Percentiles rank a stretch among this genome's conserved stretches.
These are phyloP conservation scores for Plantago coronopus DNA, from an alignment of 305 asterid genomes.

Conservation along the genomic window DNA sequence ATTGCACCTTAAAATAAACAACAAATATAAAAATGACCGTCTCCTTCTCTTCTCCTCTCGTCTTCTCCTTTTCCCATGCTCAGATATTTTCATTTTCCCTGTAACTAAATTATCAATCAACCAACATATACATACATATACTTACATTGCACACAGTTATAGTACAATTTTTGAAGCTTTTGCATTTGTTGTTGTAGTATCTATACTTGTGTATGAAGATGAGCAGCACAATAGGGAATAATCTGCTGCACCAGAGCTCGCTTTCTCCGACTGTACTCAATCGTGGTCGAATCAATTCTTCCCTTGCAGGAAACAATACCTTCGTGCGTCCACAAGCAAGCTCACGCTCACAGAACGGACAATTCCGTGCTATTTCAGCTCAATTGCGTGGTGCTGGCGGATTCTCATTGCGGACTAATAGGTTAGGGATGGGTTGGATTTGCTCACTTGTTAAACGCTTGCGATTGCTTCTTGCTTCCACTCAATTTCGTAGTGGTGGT, in stretches of 20 bases:
- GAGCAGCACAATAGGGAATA: constrained; percentile 78
- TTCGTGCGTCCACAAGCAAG: constrained; percentile 61
- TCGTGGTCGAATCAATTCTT: constrained; percentile 53
- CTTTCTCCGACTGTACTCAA: constrained; percentile 55
- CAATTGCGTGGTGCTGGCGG: constrained; percentile 14
- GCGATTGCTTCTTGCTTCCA: constrained; percentile 41
- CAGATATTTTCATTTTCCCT: neutral
- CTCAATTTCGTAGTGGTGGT: constrained; percentile 49
- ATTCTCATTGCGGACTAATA: constrained; percentile 10
- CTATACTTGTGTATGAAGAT: constrained; percentile 33
- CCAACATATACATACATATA: no score
- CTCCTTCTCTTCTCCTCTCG: constrained; percentile 19
- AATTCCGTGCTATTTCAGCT: neutral
- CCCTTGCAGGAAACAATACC: constrained; percentile 55
- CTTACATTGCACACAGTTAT: no score
- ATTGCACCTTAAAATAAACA: constrained; percentile 20
- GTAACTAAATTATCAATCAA: neutral
- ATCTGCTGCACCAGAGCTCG: constrained; percentile 65
- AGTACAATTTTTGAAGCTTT: no score
- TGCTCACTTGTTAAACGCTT: constrained; percentile 20
- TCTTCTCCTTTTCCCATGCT: neutral
- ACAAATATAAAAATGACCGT: constrained; percentile 1
- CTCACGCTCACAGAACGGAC: constrained; percentile 32
- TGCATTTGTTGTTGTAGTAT: constrained; percentile 9
- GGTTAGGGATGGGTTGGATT: neutral